phyloP scores from a whole-genome alignment of 73 alveolate genomes.

The Paramecium sexaurelia region DNA sequence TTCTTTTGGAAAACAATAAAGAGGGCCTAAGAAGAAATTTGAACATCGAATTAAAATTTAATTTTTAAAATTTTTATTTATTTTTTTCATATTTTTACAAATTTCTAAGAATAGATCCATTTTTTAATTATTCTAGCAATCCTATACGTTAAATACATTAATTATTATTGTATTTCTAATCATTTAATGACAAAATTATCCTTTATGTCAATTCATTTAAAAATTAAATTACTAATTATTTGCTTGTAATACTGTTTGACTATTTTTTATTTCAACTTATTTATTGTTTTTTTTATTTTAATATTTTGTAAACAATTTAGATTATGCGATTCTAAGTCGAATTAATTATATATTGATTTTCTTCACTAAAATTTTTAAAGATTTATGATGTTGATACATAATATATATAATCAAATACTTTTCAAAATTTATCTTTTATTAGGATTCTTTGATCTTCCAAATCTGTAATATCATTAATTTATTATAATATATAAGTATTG shows the following conservation, averaged over 20 bases:
- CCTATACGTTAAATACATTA: neutral
- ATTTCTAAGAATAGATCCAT: neutral
- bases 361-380: neutral
- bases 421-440: neutral
- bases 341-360: neutral
- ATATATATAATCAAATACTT: neutral
- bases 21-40: neutral
- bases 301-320: too few relatives aligned
- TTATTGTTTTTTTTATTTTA: too few relatives aligned
- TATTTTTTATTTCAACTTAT: neutral
- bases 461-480: slow-evolving; percentile 35
- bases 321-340: too few relatives aligned
- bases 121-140: neutral
- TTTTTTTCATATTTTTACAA: neutral
- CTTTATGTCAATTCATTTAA: neutral
- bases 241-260: too few relatives aligned
- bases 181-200: neutral
- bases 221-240: neutral
- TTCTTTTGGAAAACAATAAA: slow-evolving; percentile 56
- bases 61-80: neutral
- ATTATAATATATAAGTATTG: neutral
- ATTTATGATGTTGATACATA: neutral
- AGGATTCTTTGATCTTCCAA: neutral
- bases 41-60: neutral
- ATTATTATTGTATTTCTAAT: neutral